Conservation (phyloP, 2,329 filamentous ascomycete species). For the Xylariaceae sp. region DNA sequence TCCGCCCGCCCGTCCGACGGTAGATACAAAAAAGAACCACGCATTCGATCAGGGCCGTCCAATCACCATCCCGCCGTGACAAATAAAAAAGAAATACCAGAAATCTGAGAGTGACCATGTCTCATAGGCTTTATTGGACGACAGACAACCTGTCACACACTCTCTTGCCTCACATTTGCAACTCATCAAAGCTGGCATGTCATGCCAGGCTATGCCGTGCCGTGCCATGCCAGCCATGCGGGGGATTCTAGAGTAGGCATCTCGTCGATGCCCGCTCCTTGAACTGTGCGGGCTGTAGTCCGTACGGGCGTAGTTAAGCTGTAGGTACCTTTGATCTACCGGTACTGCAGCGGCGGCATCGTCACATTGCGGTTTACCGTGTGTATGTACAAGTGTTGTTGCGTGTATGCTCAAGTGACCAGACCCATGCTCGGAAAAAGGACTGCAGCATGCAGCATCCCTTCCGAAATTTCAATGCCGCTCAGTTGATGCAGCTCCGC, state of each 20-base stretch:
- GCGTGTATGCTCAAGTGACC: constrained; percentile 14
- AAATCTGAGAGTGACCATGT: constrained; percentile 15
- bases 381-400: constrained; percentile 1
- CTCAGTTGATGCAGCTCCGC: constrained; percentile 7
- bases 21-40: constrained; percentile 4
- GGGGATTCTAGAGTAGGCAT: constrained; percentile 15
- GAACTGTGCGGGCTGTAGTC: neutral
- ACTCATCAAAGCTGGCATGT: constrained; percentile 12
- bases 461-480: constrained; percentile 22
- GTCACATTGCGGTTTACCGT: neutral
- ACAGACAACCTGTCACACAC: constrained; percentile 8
- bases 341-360: neutral
- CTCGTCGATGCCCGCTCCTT: constrained; percentile 12
- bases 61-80: neutral
- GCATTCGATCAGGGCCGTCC: neutral
- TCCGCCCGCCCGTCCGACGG: neutral
- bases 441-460: constrained; percentile 24
- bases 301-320: too few species aligned
- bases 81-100: constrained; percentile 12
- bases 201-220: constrained; percentile 9
- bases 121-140: constrained; percentile 18
- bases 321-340: neutral
- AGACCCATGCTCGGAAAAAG: constrained; percentile 22
- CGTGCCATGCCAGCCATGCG: constrained; percentile 15
- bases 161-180: constrained; percentile 3